phyloP scores from a whole-genome alignment of 169 alveolate species.

The Eimeria falciformis region DNA sequence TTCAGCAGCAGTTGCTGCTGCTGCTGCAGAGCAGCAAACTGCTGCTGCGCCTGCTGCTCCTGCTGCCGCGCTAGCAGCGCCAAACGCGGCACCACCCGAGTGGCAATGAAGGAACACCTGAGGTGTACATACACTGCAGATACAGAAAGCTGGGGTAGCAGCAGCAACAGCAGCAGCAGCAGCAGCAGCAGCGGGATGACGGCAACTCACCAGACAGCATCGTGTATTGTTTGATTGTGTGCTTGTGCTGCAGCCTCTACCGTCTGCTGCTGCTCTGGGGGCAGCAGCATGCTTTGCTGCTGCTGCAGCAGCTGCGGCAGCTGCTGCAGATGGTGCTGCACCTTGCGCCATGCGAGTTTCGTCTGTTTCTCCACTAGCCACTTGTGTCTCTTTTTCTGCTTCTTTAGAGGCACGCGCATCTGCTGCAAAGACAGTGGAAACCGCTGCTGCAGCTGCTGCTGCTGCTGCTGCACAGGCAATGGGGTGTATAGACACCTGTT shows the following conservation, averaged over 20 bases:
- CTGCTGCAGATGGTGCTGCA: constrained; percentile 4
- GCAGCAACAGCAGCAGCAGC: no score
- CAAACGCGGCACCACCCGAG: constrained; percentile 6
- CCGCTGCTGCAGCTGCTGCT: background rate
- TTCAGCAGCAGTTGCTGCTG: constrained; percentile 29
- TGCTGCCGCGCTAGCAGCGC: constrained; percentile 43
- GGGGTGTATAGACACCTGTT: constrained; percentile 42
- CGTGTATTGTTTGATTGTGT: background rate
- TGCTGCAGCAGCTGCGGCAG: constrained; percentile 39
- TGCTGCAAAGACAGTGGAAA: background rate
- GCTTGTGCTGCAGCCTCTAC: constrained; percentile 6
- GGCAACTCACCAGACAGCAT: background rate
- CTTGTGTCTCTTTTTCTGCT: background rate
- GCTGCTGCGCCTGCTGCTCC: constrained; percentile 20
- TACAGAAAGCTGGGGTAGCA: background rate
- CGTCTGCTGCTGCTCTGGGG: constrained; percentile 16
- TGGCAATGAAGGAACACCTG: constrained; percentile 16
- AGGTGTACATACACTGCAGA: background rate
- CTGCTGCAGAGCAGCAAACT: constrained; percentile 17
- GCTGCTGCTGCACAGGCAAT: constrained; percentile 9
- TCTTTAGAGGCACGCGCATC: constrained; percentile 28
- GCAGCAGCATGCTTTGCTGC: background rate
- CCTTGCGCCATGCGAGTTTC: background rate
- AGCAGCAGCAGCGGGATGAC: background rate
- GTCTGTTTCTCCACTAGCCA: background rate